These are phyloP conservation scores for Vitis cinerea DNA, from an alignment of 164 flowering plant genomes.

Conservation along the genomic window DNA sequence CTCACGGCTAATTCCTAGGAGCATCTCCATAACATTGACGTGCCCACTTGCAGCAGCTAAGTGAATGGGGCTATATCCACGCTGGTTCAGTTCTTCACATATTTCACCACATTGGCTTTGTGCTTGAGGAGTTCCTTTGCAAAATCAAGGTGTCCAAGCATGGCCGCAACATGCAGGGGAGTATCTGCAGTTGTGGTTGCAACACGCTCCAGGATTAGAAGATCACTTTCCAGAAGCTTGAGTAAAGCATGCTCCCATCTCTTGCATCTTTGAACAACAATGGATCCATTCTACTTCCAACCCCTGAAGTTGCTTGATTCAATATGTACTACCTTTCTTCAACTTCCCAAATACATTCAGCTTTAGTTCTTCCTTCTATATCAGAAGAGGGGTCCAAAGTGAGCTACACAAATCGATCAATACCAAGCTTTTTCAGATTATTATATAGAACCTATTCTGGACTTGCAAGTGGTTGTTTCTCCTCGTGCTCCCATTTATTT, in stretches of 20 bases:
- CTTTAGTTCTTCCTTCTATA: no score
- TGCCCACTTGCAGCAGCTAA: neutral
- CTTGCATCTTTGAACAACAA: neutral
- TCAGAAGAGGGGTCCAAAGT: no score
- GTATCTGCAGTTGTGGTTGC: neutral
- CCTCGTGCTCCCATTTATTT: no score
- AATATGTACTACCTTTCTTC: no score
- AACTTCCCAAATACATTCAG: no score
- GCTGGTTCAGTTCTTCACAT: constrained; percentile 1
- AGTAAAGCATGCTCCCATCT: neutral
- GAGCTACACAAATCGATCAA: no score
- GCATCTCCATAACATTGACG: neutral
- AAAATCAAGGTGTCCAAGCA: neutral
- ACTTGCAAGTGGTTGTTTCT: no score
- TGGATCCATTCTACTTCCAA: neutral
- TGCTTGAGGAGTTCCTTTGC: neutral
- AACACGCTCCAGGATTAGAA: neutral
- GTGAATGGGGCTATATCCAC: neutral
- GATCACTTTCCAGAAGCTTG: neutral
- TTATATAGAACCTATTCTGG: no score
- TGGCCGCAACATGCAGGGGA: constrained; percentile 6
- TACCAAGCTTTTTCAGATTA: no score
- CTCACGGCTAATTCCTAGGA: neutral
- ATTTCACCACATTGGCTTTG: no score
- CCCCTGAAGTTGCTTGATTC: no score